These are phyloP conservation scores for Parasitella parasitica DNA, from an alignment of 371 early-diverging fungal species.

Conservation along the genomic window DNA sequence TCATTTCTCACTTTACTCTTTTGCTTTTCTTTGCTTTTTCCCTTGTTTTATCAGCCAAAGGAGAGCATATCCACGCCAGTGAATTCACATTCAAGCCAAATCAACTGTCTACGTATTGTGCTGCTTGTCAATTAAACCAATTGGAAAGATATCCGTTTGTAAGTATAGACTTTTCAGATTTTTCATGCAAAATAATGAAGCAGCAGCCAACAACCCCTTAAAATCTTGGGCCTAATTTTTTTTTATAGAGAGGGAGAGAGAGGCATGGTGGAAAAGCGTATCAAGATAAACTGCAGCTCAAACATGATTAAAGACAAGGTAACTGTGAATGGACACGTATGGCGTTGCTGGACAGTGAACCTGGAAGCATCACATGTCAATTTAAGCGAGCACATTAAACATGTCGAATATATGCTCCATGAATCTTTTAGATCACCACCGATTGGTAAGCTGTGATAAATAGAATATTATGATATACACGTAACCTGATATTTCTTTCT, in stretches of 20 bases:
- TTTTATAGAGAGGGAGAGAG: no score
- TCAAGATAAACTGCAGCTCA: constrained; percentile 2
- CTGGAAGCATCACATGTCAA: neutral
- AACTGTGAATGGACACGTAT: neutral
- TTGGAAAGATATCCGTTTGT: constrained; percentile 4
- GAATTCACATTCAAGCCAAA: no score
- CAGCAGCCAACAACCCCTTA: neutral
- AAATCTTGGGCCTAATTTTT: neutral
- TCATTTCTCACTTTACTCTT: neutral
- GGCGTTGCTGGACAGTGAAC: neutral
- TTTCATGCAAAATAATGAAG: neutral
- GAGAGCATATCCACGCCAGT: no score
- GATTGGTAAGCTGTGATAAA: neutral
- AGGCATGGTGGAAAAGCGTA: neutral
- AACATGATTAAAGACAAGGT: neutral
- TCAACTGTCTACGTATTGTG: no score
- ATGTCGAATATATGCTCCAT: constrained; percentile 13
- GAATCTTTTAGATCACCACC: neutral
- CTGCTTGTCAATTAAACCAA: constrained; percentile 1
- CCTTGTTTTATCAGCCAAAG: no score
- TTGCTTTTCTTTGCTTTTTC: neutral
- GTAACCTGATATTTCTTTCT: neutral
- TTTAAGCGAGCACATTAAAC: neutral
- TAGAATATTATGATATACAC: no score
- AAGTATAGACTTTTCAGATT: neutral